Base-by-base conservation (phyloP, 441 rosid genomes). In the Mallotus repandus region DNA sequence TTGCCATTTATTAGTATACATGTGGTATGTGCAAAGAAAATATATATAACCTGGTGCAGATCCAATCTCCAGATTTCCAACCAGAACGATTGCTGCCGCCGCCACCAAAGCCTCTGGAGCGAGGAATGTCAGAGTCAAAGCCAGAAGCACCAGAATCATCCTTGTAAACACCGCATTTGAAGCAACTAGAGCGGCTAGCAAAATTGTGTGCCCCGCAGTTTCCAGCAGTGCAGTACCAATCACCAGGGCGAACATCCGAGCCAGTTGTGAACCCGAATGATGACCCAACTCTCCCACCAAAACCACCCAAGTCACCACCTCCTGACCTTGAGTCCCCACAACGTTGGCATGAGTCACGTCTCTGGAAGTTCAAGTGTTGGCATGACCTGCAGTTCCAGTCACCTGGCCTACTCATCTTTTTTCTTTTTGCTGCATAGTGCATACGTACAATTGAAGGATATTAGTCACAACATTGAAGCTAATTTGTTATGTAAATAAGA, bases 41-140 rank as follows among this genome's bases (percentile, higher is more conserved):
- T 4, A 38, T 5, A 6, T 38, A 38, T 38, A 77, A 89, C 98
- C 97, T 88, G 68, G 90, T 72, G 86, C 97, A 94, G 78, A 92
- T 89, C 98, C 98, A 94, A 68, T 92, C 98, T 0, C 98, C 98
- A n/a, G 97, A 94, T 81, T 94, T 94, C 97, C 97, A 94, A 53
- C 84, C 78, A 43, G 97, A 84, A 25, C 94, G 92, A 55, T 88
- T 84, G 65, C 86, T 66, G 63, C 87, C 77, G 22, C 84, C 77
- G 29, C 84, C 70, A 59, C 88, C 78, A 41, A 88, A 86, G 9
- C 86, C 86, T 73, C 89, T 82, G 43, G 96, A 77, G 80, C 59
- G 93, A 78, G 88, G 62, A 70, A 82, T 71, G 57, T 91, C 94
- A 57, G 64, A 75, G 19, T 87, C 89, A 9, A 87, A 67, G 54